Base-by-base conservation (phyloP, 495 filamentous ascomycete genomes). In the Podospora bellae-mahoneyi region DNA sequence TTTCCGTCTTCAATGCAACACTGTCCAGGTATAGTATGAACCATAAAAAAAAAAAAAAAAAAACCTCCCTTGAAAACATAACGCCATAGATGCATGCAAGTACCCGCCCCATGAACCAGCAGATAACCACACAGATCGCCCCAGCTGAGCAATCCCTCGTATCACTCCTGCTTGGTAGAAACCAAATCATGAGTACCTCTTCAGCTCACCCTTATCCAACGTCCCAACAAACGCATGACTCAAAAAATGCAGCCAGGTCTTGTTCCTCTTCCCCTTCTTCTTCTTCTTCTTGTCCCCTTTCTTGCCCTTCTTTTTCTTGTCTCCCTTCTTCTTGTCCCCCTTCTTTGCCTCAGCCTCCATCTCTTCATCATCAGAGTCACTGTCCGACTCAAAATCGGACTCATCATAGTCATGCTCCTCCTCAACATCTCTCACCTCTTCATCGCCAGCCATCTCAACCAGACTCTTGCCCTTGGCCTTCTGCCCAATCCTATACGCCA, bases 141-240 rank as follows among this genome's bases (percentile, higher is more conserved):
- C 39, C 39, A 48, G 39, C 39, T 10, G 9, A 10, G 3, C 39
- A 6, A 48, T 16, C 39, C 9, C 9, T 48, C 39, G 7, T 10
- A 48, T 10, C 39, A 48, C 39, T 3, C 15, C 39, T 60, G 55
- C 55, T 30, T 26, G 27, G 13, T 6, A 39, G 16, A 28, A 62
- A 9, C 23, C 39, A 3, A 10, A 48, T 70, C 66, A 74, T 10
- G 6, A 23, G 16, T 80, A 66, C 60, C 84, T 78, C 65, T 81
- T 77, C 39, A 91, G 71, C 27, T 93, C 88, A 32, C 88, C 81
- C 62, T 83, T 78, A 68, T 87, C 82, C 71, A 89, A 79, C 18
- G 87, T 90, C 23, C 90, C 87, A 23, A 95, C 90, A 81, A 95
- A 96, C 0, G 93, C 93, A 55, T 92, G 87, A 27, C 79, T 77